Base-by-base conservation (phyloP, 352 stramenopile species). In the Plasmopara viticola region DNA sequence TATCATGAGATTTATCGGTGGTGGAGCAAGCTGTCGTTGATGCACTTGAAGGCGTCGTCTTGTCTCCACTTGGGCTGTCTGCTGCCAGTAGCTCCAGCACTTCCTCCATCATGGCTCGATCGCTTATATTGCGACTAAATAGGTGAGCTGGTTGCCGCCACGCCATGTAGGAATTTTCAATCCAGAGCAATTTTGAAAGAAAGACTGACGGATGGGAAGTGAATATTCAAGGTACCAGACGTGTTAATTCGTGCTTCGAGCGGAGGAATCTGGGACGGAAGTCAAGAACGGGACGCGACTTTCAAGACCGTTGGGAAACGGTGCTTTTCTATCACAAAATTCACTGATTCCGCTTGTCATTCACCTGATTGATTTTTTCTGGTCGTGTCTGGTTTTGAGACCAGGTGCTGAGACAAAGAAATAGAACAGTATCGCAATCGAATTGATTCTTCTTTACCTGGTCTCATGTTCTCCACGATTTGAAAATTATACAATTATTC, bases 21-120 rank as follows among this genome's bases (percentile, higher is more conserved):
- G 6, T 20, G 35, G 5, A 58, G 29, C 48, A 51, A 8, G 33
- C 1, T 2, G 48, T 53, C 31, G 42, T 52, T 6, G 61, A 59
- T 0, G 29, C 33, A 44, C 8, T 28, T n/a, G 18, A 14, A n/a
- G 34, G 44, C 13, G 9, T 17, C 3, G 41, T 10, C 12, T 17
- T 28, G 9, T 43, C 20, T 34, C 48, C 29, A 15, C 9, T 35
- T 18, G 57, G 42, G 31, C 51, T 54, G 31, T 60, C 54, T 0
- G 34, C 30, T 4, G 43, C 58, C 42, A 71, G 30, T 5, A 71
- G 48, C 38, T 67, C 53, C 28, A 71, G 41, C 37, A 71, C 45
- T 41, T 71, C 62, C 29, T 58, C 35, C 62, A 71, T 68, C 62
- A 71, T 68, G 6, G 20, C n/a, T 7, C 39, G 53, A 15, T 71